These are phyloP conservation scores for Rhodosporidiobolus sp. DNA, from an alignment of 768 basidiomycete genomes.

Conservation along the genomic window DNA sequence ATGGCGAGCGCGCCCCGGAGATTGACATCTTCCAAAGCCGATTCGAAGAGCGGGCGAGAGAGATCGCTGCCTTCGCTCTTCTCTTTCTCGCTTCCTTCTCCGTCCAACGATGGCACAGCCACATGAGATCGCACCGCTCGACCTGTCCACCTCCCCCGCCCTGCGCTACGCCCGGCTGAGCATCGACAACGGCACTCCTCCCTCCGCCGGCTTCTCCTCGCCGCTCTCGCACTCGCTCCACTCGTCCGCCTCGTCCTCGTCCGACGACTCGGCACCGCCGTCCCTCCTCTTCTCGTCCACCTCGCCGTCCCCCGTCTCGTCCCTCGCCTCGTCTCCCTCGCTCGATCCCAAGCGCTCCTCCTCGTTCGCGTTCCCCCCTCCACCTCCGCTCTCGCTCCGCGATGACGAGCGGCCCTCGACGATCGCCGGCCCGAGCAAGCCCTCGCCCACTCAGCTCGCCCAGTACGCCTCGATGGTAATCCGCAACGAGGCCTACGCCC, in stretches of 20 bases:
- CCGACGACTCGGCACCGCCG: constrained; percentile 25
- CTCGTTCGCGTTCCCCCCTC: constrained; percentile 7
- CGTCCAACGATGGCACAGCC: neutral
- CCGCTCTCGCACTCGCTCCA: constrained; percentile 11
- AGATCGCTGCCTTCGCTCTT: too few relatives aligned
- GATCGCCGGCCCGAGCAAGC: neutral
- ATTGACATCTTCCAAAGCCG: too few relatives aligned
- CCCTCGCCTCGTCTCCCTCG: constrained; percentile 32
- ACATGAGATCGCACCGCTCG: neutral
- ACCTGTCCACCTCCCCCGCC: neutral
- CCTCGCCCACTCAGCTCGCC: constrained; percentile 17
- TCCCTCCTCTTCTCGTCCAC: constrained; percentile 21
- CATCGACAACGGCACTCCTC: neutral
- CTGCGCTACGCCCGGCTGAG: neutral
- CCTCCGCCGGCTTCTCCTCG: constrained; percentile 8
- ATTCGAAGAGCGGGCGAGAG: too few relatives aligned
- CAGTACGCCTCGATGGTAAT: constrained; percentile 40
- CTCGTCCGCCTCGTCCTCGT: neutral
- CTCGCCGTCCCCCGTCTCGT: constrained; percentile 19
- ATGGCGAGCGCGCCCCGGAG: too few relatives aligned
- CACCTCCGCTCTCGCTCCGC: constrained; percentile 13
- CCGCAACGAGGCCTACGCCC: constrained; percentile 43
- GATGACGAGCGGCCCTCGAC: neutral
- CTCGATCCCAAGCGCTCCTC: constrained; percentile 11
- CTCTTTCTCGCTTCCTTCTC: neutral